Base-by-base conservation (phyloP, 2,329 filamentous ascomycete genomes). In the Fusarium zealandicum region DNA sequence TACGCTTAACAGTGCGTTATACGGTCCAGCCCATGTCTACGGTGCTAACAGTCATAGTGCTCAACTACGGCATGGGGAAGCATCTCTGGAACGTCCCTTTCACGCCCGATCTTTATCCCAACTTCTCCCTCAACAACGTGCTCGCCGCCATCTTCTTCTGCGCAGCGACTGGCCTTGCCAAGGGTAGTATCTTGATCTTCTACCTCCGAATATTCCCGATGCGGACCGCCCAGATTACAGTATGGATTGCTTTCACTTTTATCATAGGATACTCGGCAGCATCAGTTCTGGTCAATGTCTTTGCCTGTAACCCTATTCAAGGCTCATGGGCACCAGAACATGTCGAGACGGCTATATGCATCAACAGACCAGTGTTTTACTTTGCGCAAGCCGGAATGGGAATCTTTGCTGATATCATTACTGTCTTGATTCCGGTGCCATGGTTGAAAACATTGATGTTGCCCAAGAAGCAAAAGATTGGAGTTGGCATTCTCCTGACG, bases 131-230 rank as follows among this genome's bases (percentile, higher is more conserved):
- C 0, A 54, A 45, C 9, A 57, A 57, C 3, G 14, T 57, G 2
- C 41, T 57, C 5, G 54, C 54, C 1, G 54, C 54, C 9, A 57
- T 57, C 3, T 57, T 57, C 27, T 57, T 57, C n/a, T 57, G 54
- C 20, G 50, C 50, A 4, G 54, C 54, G 1, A 57, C 54, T 1
- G 50, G 54, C 0, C 41, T 57, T 14, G 51, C 54, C 0, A 57
- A 57, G 5, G 45, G 39, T 3, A 57, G 54, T 12, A 57, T 57
- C 11, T 20, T 57, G 0, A 16, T 57, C 3, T 57, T 57, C 17
- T 57, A 57, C 31, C 35, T 57, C 0, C 51, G 54, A 13, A 57
- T 54, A 32, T 57, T 57, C 4, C 54, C 54, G 6, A 49, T 53
- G 18, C 41, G 13, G 17, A 20, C 45, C 6, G 45, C 45, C 3